Percentiles rank a stretch among this genome's conserved stretches.
Conservation (phyloP, 2,329 filamentous ascomycete genomes). For the Xylaria hypoxylon region DNA sequence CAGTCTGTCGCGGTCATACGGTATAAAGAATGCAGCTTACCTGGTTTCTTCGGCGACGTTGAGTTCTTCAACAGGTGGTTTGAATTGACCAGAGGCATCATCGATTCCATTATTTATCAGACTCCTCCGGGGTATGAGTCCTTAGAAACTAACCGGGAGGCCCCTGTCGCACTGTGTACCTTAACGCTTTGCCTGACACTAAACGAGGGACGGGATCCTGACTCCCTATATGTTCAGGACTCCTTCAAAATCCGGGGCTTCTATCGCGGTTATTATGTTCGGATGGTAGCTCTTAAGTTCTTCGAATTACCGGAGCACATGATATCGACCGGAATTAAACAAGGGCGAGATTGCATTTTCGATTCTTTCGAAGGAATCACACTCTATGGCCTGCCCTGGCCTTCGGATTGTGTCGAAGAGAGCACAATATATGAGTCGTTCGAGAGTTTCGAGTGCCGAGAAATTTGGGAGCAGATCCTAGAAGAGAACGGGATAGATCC, state of each 20-base stretch:
- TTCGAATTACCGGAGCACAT: background rate
- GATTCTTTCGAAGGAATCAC: background rate
- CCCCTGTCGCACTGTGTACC: background rate
- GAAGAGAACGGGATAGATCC: constrained; percentile 38
- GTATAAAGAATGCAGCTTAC: no score
- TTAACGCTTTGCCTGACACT: background rate
- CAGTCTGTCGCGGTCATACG: no score
- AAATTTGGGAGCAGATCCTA: constrained; percentile 35
- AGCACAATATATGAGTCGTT: background rate
- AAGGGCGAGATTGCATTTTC: background rate
- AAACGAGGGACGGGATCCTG: background rate
- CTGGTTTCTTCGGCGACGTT: no score
- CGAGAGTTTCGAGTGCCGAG: background rate
- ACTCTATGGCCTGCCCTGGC: no score
- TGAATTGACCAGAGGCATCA: background rate
- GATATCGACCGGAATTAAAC: background rate
- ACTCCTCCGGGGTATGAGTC: background rate
- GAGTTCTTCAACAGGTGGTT: no score
- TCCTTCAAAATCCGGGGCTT: background rate
- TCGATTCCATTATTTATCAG: background rate
- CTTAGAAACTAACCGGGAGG: background rate
- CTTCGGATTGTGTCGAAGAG: background rate
- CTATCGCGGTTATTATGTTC: background rate
- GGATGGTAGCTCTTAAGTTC: background rate
- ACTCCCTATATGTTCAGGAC: background rate